phyloP scores from a whole-genome alignment of 2,329 filamentous ascomycete genomes.

The Xylogone sp. region DNA sequence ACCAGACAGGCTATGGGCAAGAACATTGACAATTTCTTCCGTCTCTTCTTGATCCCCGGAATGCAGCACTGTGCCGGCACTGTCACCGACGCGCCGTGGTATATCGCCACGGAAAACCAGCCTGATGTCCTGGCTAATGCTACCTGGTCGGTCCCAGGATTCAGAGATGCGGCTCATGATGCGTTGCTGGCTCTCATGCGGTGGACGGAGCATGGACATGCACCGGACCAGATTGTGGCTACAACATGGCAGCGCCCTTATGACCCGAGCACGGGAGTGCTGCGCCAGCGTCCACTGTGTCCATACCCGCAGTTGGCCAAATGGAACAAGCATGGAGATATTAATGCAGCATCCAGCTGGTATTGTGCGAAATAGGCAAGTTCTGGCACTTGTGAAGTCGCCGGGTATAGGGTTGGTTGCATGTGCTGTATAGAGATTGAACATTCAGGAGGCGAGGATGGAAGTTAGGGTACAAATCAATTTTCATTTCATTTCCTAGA shows the following conservation, averaged over 20 bases:
- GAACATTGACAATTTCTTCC: slow-evolving; percentile 37
- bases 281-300: slow-evolving; percentile 44
- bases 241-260: slow-evolving; percentile 38
- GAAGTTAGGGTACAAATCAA: too few species aligned
- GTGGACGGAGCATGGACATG: slow-evolving; percentile 42
- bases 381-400: too few species aligned
- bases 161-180: slow-evolving; percentile 37
- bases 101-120: slow-evolving; percentile 31
- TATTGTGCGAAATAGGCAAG: too few species aligned
- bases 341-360: slow-evolving; percentile 15
- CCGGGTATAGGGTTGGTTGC: too few species aligned
- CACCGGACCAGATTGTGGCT: slow-evolving; percentile 28
- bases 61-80: slow-evolving; percentile 42
- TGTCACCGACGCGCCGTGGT: slow-evolving; percentile 36
- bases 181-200: slow-evolving; percentile 44
- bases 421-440: too few species aligned
- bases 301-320: slow-evolving; percentile 20
- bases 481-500: too few species aligned
- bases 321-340: slow-evolving; percentile 12
- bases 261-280: slow-evolving; percentile 32
- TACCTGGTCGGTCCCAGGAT: slow-evolving; percentile 36
- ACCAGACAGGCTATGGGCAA: slow-evolving; percentile 40
- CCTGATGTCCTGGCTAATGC: slow-evolving; percentile 21
- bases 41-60: slow-evolving; percentile 47
- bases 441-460: too few species aligned